phyloP scores from a whole-genome alignment of 306 rosid genomes.

The Gastrolobium bilobum region DNA sequence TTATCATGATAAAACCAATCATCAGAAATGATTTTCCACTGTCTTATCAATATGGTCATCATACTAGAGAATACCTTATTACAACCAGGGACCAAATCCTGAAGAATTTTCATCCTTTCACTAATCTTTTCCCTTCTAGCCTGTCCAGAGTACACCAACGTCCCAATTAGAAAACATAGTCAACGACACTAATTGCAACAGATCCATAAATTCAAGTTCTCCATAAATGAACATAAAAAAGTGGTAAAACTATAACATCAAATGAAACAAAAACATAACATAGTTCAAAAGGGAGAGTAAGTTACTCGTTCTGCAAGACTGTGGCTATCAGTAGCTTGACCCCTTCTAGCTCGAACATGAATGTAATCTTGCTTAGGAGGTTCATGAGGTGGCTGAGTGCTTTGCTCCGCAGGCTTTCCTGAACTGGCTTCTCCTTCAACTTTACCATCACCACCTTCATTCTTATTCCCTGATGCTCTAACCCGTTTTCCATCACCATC shows the following conservation, averaged over 20 bases:
- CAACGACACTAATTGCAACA: conserved; percentile 42
- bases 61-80: conserved; percentile 68
- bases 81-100: conserved; percentile 97
- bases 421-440: conserved; percentile 74
- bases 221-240: conserved; percentile 33
- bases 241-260: neutral
- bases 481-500: conserved; percentile 72
- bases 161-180: conserved; percentile 50
- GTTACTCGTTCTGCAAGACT: conserved; percentile 94
- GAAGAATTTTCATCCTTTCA: conserved; percentile 94
- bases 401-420: conserved; percentile 72
- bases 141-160: conserved; percentile 54
- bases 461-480: conserved; percentile 57
- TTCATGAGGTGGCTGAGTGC: conserved; percentile 66
- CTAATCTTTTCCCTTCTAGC: conserved; percentile 95
- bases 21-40: conserved; percentile 14
- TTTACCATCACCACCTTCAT: conserved; percentile 65
- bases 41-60: neutral
- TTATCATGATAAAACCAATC: neutral
- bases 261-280: neutral
- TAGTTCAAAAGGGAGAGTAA: neutral
- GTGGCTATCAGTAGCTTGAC: conserved; percentile 97
- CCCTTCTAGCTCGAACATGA: conserved; percentile 95
- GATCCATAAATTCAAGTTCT: conserved; percentile 12
- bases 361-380: conserved; percentile 88